Evolutionary conservation across 2,329 filamentous ascomycete genomes (phyloP), one percentile per base, ranked within the genome.

Genomic region (Apiospora marii): DNA sequence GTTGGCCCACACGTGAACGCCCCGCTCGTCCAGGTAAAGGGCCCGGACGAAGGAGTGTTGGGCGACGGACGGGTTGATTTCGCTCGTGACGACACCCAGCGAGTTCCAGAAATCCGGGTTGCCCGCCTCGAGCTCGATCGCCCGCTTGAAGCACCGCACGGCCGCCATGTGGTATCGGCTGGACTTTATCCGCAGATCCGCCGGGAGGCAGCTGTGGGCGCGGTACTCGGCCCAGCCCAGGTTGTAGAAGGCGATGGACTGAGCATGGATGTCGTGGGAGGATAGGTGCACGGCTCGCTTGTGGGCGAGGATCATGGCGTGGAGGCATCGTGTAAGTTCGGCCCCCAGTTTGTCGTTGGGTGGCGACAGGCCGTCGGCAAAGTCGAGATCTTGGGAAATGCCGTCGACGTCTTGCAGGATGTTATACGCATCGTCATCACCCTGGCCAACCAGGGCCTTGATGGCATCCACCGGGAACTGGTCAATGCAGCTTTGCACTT

Each of bases 71-170:
- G 95, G 93, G 79, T 94, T 98, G 76, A 98, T 88, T 67, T 91
- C 90, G 74, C 94, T 95, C 2, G 96, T 98, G 37, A 94, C 94
- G 4, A 98, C 94, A 69, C 96, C 96, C 3, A 99, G 87, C 0
- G 96, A 92, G 79, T 98, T 98, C 96, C 96, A 99, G 81, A 98
- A 98, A 76, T 98, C 96, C 0, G 94, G 87, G 79, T 98, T 99
- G 70, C 95, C 94, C 8, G 95, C 93, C 82, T 99, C 97, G 0
- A 98, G 87, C 82, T 98, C 96, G 75, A 99, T 99, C 0, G 96
- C 94, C 64, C 94, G 89, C 84, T 99, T 99, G 88, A 99, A 98
- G 78, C 94, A 96, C 71, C 92, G 89, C 75, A 98, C 92, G 1
- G 96, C 90, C 8, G 95, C 92, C 81, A 93, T 95, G 67, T 96